These are phyloP conservation scores for Sechiopsis laciniata DNA, from an alignment of 306 rosid genomes.

Conservation along the genomic window DNA sequence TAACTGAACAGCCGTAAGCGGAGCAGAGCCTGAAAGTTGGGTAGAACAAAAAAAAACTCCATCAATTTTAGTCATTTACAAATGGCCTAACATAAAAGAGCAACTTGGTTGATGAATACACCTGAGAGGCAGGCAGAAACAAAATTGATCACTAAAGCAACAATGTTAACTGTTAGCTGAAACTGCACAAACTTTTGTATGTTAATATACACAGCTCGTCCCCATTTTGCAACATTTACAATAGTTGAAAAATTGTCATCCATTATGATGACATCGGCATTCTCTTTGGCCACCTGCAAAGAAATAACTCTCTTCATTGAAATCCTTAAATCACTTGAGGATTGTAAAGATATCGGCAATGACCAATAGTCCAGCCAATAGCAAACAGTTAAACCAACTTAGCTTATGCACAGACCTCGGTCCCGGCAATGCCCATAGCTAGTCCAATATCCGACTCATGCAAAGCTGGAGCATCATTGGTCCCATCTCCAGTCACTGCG, in stretches of 20 bases:
- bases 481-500: conserved; percentile 97
- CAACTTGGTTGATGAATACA: conserved; percentile 24
- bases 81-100: background rate
- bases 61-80: background rate
- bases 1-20: conserved; percentile 90
- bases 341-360: background rate
- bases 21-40: conserved; percentile 73
- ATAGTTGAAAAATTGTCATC: conserved; percentile 84
- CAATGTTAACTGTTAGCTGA: conserved; percentile 87
- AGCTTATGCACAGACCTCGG: conserved; percentile 55
- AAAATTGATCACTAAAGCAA: conserved; percentile 79
- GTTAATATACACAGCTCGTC: conserved; percentile 91
- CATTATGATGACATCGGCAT: conserved; percentile 81
- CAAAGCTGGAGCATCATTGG: conserved; percentile 95
- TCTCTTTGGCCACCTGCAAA: conserved; percentile 88
- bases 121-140: conserved; percentile 90
- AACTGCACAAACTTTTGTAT: conserved; percentile 96
- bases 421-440: conserved; percentile 98
- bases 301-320: background rate
- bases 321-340: background rate
- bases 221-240: conserved; percentile 88
- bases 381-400: conserved; percentile 5
- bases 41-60: background rate
- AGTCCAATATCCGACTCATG: conserved; percentile 94
- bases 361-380: background rate